Base-by-base conservation (phyloP, 495 filamentous ascomycete genomes). In the Tuber umbilicatum region DNA sequence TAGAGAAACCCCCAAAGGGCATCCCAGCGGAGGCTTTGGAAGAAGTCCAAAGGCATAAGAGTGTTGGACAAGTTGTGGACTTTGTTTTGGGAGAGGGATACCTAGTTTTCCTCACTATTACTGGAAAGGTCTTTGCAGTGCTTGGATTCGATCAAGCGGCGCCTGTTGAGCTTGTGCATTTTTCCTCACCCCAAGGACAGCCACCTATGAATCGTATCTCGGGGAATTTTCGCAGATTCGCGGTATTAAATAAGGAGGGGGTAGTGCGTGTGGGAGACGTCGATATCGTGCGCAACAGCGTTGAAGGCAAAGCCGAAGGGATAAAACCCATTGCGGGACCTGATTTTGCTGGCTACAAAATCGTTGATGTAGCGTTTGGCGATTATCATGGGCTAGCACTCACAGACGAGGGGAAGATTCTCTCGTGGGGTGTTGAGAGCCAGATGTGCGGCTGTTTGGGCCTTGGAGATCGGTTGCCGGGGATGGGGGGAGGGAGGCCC, bases 341-440 rank as follows among this genome's bases (percentile, higher is more conserved):
- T 12, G 68, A 37, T 40, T 72, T 82, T 39, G 38, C 74, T 7
- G 75, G 73, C 40, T 71, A 79, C 21, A 70, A 67, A 64, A 76
- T 82, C 39, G 77, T 79, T 39, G 74, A 79, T 16, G 76, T 82
- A 50, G 74, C 73, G n/a, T 82, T 82, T 55, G 80, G 80, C 16
- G 80, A 82, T 47, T 81, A 79, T 39, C 80, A 82, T 55, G 77
- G 47, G 60, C 77, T 82, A 7, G 80, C 80, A n/a, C 68, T 82
- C 19, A 82, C 80, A 21, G 43, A 71, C 41, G 73, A 74, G 21
- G 80, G 80, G 27, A 78, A 55, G 68, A 73, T 82, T 31, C 73
- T 82, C n/a, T 80, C 80, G 35, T 82, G 80, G 80, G 80, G 80
- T 16, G 37, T 70, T 31, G 80, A 82, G 73, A 70, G 74, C 16